Base-by-base conservation (phyloP, 257 asterid species). In the Eucommia ulmoides region DNA sequence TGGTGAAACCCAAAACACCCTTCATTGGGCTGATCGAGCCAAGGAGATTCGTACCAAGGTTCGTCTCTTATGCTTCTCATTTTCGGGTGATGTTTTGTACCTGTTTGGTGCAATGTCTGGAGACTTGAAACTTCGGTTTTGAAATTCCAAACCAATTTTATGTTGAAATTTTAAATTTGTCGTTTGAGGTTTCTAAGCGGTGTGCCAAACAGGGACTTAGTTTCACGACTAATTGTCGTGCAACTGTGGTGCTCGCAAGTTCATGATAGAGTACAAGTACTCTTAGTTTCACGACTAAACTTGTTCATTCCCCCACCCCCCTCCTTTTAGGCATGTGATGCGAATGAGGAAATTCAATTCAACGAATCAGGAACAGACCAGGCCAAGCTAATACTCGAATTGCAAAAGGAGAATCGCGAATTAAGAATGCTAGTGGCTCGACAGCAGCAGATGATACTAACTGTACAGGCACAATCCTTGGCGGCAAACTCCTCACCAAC, bases 1-100 rank as follows among this genome's bases (percentile, higher is more conserved):
- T 50, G 73, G 79, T 21, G 88, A 75, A 67, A 79, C 88, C 12
- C 83, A 79, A 26, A 79, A 79, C 57, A 79, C 83, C 23, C 83
- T 79, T 51, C 81, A 75, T 50, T 79, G 88, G 88, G 88, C 88
- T 53, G 88, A 79, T 62, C 65, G 88, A 58, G 88, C 88, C n/a
- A 79, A 73, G 53, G 76, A 79, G 65, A 79, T 79, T 54, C 65
- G 77, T n/a, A 67, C 72, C 61, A 79, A 75, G 76, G 83, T 78
- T 35, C 20, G 19, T 53, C 20, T 2, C 47, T 33, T 6, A 42
- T 42, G 19, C 19, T 16, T 42, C 21, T 16, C 20, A 15, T 42
- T 16, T n/a, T n/a, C n/a, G n/a, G n/a, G n/a, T n/a, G n/a, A n/a
- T n/a, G n/a, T n/a, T n/a, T n/a, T n/a, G n/a, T n/a, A n/a, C n/a